Evolutionary conservation across 1,284 basidiomycete genomes (phyloP), one percentile per base, ranked within the genome.

Genomic region (Leccinum insolens): DNA sequence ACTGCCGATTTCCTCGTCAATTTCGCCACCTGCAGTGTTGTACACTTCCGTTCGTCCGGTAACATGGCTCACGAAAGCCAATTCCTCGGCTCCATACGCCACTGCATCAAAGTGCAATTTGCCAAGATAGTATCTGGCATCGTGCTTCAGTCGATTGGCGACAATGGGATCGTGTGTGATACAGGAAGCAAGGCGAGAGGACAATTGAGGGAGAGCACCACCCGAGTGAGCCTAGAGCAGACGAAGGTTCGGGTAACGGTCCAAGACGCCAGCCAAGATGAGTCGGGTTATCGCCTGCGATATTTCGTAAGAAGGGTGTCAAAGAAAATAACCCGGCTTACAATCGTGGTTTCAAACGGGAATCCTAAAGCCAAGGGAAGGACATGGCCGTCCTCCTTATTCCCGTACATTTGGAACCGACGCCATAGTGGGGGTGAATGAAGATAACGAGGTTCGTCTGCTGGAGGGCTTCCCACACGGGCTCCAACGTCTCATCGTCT

Each of bases 311-410:
- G 67, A 44, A 41, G n/a, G 5, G 37, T 41, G 57, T 28, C 65
- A 15, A 65, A 62, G 65, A 57, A 41, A 65, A 28, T 7, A 46
- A 37, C 11, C 15, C 58, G n/a, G 79, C 89, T 78, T 73, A 94
- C 93, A 37, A 89, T 89, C 2, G 94, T 94, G 20, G 94, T 95
- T 79, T 95, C 94, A 73, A 95, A 92, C 1, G 94, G 94, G 79
- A 95, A 95, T 2, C 94, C 94, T 14, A 95, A 83, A 0, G 94
- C 93, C 62, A 95, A 85, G 2, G 93, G 91, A 25, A 95, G 85
- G 39, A 95, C 94, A 71, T 95, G 94, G 0, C 94, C 94, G 72
- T 95, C 94, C 65, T 89, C 86, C 69, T 83, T 86, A 64, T 87
- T 83, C 2, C 93, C 94, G 84, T 90, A 95, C 12, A 28, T 66